phyloP scores from a whole-genome alignment of 257 asterid genomes.

The Solanum appendiculatum region DNA sequence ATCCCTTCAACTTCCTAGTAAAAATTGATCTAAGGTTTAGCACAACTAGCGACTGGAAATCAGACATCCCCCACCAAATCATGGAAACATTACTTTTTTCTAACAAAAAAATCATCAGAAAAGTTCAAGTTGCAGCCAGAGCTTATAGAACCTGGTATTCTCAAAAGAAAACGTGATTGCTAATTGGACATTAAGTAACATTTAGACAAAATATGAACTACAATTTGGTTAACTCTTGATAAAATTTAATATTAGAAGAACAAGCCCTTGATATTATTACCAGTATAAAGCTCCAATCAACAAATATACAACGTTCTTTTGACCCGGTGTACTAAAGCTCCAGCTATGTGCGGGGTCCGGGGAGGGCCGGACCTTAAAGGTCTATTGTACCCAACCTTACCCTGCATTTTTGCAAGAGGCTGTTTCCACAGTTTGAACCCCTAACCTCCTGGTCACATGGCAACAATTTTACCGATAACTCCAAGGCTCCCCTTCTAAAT shows the following conservation, averaged over 20 bases:
- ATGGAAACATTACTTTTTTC: neutral
- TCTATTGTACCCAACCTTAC: neutral
- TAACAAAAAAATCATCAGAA: neutral
- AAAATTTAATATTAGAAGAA: neutral
- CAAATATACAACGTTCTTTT: neutral
- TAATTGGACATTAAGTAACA: neutral
- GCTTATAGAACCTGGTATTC: neutral
- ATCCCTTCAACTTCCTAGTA: constrained; percentile 44
- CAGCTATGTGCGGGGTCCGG: neutral
- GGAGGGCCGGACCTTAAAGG: neutral
- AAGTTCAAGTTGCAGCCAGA: neutral
- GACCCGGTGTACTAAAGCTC: neutral
- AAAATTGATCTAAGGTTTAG: neutral
- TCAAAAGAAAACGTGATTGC: neutral
- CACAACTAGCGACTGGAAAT: neutral
- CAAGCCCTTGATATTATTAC: neutral
- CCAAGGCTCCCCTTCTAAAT: neutral
- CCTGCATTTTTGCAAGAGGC: neutral
- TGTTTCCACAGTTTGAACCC: neutral
- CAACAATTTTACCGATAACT: rapidly evolving
- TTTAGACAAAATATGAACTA: neutral
- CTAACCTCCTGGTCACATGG: neutral
- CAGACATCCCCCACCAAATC: neutral
- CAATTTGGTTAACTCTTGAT: neutral
- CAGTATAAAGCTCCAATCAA: neutral